Base-by-base conservation (phyloP, 139 green algal species). In the Tetradesmus lagerheimii region DNA sequence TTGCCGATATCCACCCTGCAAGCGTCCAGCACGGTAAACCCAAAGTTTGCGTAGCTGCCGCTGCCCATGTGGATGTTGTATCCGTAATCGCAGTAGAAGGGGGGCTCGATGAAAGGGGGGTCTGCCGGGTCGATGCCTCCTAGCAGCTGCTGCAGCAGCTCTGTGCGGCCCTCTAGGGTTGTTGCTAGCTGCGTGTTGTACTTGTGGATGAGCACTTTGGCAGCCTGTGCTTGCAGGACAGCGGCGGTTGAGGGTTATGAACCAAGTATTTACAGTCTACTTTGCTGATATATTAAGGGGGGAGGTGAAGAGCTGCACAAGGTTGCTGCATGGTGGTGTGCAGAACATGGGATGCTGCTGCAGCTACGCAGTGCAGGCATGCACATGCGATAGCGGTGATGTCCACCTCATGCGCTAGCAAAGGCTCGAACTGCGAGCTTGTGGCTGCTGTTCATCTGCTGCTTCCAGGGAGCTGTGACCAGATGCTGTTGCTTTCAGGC, bases 31-130 rank as follows among this genome's bases (percentile, higher is more conserved):
- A 94, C 78, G 12, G 66, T 85, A 39, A 88, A 93, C 18, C 62
- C 62, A 20, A 95, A 93, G 20, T 93, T 94, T 8, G 84, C 89
- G 66, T 95, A 93, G 37, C 90, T 85, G 75, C 86, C 91, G 6
- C 20, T 45, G 4, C 87, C 87, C 25, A 90, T 64, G 50, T 86
- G 41, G 15, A 90, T 90, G 53, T 90, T 90, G 77, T 43, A 81
- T 37, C 87, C 87, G 23, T 94, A 94, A 57, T 94, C 93, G 34
- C 76, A 89, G 20, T 18, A 89, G 34, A 96, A 90, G 23, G 91
- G 92, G 0, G 92, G 92, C 80, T 95, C 92, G 39, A 96, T 94
- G 76, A 91, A 94, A 12, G 93, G 87, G 34, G 91, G 94, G 20
- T 87, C 38, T 37, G 64, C 82, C 20, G 39, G 38, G 80, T 94